Evolutionary conservation across 169 alveolate genomes (phyloP), one percentile per base, ranked within the genome.

Genomic region (Cystoisospora suis): DNA sequence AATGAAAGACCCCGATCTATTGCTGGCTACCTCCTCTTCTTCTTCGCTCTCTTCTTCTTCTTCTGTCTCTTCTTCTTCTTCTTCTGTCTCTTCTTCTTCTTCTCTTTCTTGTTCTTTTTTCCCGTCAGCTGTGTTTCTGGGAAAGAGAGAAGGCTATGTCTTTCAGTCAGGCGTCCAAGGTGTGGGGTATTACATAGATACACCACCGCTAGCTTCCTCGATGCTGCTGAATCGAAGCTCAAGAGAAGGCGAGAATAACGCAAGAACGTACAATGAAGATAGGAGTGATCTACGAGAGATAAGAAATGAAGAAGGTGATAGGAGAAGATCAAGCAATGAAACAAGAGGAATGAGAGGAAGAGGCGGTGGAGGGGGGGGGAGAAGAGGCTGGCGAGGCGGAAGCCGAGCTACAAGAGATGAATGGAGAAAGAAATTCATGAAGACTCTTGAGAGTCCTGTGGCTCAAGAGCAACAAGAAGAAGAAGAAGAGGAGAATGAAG

Each of bases 281-380:
- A 44, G 1, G 44, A 0, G 77, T 5, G 77, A 2, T 32, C 12
- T 17, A 2, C 38, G 5, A 2, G 56, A 6, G 20, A 2, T 3
- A 46, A 72, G 83, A 65, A 27, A 5, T 46, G 29, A 46, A 34
- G 80, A 27, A 29, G 80, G 47, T 46, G 29, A 38, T 27, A 27
- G 77, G 40, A 65, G 77, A 15, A 65, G 40, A n/a, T n/a, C n/a
- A n/a, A n/a, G n/a, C n/a, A n/a, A n/a, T n/a, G n/a, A n/a, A n/a
- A n/a, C n/a, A n/a, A n/a, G 29, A 27, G 75, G 61, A 20, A 5
- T 5, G 49, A 46, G 53, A 5, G 53, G 80, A 29, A 47, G 56
- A 72, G 83, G 83, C 58, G 75, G 75, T 29, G 75, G 75, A 5
- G 75, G 75, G 42, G 36, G 75, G 6, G 15, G n/a, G 42, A 61